Evolutionary conservation across 805 yeast species (phyloP), one percentile per base, ranked within the genome.

Genomic region (Candida mattraensis): DNA sequence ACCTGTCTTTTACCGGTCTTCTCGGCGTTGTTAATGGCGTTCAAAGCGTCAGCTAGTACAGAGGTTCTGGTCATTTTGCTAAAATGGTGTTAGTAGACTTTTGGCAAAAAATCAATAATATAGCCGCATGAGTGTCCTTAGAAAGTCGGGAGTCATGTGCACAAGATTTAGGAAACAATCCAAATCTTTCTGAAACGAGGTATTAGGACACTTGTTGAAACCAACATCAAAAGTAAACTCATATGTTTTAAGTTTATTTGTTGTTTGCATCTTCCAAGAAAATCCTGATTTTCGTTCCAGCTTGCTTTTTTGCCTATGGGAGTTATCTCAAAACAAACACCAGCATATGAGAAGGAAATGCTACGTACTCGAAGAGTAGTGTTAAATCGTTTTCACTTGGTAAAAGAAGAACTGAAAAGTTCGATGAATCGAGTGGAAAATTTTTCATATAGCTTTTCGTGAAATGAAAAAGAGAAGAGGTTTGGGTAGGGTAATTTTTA

Each of bases 1-100:
- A 89, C 97, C 78, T 89, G 98, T 79, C 98, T 86, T 80, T 89
- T 91, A 74, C 98, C 98, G 72, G 96, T 83, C 75, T 88, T 91
- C 78, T 91, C 97, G 75, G 98, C 98, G 74, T 91, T 89, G 91
- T 89, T 88, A 74, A 89, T 89, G 63, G 96, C 83, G 76, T 91
- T 91, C 66, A 89, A 83, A 69, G 97, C 97, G 78, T 89, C 98
- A 67, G 96, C 96, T 71, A 89, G 85, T 72, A 84, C 97, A 64
- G 98, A 89, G 60, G 96, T 80, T 79, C 97, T 89, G 72, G 97
- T 87, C 98, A 91, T 88, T 70, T 64, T 76, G 53, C 29, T 35
- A 33, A 24, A 25, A 18, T 12, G 29, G 18, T 44, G 47, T 41
- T 62, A 62, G 64, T 74, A 58, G 12, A 24, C 17, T 17, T 12